Evolutionary conservation across 495 filamentous ascomycete species (phyloP).

Genomic region (Sordaria brevicollis): DNA sequence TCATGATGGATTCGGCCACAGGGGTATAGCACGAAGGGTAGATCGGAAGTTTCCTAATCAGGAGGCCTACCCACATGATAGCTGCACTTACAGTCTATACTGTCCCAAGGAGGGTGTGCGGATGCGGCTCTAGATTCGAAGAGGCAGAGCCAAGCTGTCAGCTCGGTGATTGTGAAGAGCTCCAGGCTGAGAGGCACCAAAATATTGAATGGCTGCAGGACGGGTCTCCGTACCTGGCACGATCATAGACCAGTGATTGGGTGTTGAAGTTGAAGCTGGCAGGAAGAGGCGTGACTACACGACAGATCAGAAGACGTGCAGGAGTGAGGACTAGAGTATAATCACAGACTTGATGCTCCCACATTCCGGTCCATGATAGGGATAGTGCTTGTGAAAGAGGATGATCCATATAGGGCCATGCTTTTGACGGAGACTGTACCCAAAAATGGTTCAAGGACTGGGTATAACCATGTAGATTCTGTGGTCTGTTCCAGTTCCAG

Average conservation of each 20-base stretch:
- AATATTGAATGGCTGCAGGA: constrained; percentile 5
- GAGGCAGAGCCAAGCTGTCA: background rate
- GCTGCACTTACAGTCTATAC: background rate
- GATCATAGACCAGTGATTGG: background rate
- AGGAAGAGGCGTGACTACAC: background rate
- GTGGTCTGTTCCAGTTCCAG: background rate
- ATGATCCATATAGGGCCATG: background rate
- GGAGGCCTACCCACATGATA: background rate
- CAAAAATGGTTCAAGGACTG: background rate
- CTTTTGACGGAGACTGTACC: background rate
- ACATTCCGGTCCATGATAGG: background rate
- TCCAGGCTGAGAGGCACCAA: background rate
- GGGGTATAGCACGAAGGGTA: constrained; percentile 1
- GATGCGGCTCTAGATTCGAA: background rate
- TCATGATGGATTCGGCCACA: background rate
- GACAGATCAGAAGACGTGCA: background rate
- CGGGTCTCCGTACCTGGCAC: constrained; percentile 1
- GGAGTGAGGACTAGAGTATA: background rate
- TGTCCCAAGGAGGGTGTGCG: background rate
- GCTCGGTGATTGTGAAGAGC: constrained; percentile 3
- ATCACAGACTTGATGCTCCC: background rate
- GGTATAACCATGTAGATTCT: background rate
- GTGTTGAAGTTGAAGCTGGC: background rate
- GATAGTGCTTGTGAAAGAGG: background rate
- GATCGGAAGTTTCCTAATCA: background rate